Evolutionary conservation across 805 yeast genomes (phyloP).

Genomic region (Cyberlindnera xishuangbannaensis): DNA sequence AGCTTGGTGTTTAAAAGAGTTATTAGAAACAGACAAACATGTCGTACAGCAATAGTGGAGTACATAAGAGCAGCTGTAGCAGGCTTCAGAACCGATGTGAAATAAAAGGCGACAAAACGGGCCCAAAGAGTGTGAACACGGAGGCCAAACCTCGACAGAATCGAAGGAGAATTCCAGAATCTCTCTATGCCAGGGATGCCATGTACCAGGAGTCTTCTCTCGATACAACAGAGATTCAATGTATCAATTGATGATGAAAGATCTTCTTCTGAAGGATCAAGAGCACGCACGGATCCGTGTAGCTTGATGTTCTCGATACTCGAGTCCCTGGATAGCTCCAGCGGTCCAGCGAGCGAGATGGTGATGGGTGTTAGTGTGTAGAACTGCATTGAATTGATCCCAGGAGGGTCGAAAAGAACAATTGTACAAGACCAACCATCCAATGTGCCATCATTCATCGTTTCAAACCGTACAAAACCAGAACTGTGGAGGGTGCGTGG

Average conservation of each 20-base stretch:
- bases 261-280: conserved; percentile 7
- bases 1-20: conserved; percentile 27
- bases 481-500: neutral
- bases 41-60: conserved; percentile 10
- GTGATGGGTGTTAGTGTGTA: conserved; percentile 70
- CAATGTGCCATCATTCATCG: conserved; percentile 1
- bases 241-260: conserved; percentile 10
- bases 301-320: conserved; percentile 4
- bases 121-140: neutral
- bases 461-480: neutral
- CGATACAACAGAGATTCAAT: conserved; percentile 19
- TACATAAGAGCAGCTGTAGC: conserved; percentile 7
- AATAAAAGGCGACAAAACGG: neutral
- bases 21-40: conserved; percentile 13
- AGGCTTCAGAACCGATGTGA: conserved; percentile 12
- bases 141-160: neutral
- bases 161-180: conserved; percentile 13
- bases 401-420: conserved; percentile 66
- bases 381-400: conserved; percentile 64
- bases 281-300: conserved; percentile 7
- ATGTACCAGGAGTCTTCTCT: conserved; percentile 9
- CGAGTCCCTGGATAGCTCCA: too few species aligned
- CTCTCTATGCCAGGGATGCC: conserved; percentile 12
- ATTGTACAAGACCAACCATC: conserved; percentile 23
- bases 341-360: conserved; percentile 40